phyloP scores from a whole-genome alignment of 2,329 filamentous ascomycete genomes.

The Fusarium tuaranense region DNA sequence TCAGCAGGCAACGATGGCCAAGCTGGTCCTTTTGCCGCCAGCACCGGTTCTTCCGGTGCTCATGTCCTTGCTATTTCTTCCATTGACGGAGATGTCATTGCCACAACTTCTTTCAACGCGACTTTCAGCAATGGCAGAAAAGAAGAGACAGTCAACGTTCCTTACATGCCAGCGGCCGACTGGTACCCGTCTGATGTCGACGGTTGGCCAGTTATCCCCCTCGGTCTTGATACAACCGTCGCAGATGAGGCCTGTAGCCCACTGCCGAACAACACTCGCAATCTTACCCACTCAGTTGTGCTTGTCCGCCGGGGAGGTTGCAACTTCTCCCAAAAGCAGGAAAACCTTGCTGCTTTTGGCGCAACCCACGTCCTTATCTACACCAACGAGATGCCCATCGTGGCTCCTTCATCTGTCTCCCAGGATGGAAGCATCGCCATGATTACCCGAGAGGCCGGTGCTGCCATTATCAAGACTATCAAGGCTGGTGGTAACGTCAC shows the following conservation, averaged over 20 bases:
- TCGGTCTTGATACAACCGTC: background rate
- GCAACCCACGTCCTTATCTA: background rate
- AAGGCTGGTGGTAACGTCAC: background rate
- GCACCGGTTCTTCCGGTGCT: slow-evolving; percentile 54
- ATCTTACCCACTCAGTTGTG: background rate
- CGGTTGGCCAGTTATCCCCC: background rate
- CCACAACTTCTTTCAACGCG: slow-evolving; percentile 38
- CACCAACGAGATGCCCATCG: background rate
- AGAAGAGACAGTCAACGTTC: slow-evolving; percentile 41
- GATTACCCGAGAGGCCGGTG: background rate
- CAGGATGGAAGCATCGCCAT: background rate
- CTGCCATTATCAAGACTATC: background rate
- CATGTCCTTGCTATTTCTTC: slow-evolving; percentile 60
- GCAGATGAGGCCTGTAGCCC: background rate
- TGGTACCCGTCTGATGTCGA: background rate
- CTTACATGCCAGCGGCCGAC: background rate
- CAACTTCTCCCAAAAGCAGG: background rate
- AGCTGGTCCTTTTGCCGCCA: slow-evolving; percentile 55
- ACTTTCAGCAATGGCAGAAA: slow-evolving; percentile 44
- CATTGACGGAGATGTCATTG: slow-evolving; percentile 45
- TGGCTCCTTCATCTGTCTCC: background rate
- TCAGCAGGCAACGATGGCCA: slow-evolving; percentile 58
- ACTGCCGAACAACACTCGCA: background rate
- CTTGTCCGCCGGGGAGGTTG: background rate
- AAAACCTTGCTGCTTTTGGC: background rate